Percentiles rank a stretch among this genome's conserved stretches.
Evolutionary conservation across 2,329 filamentous ascomycete species (phyloP).

Genomic region (Pseudovirgaria hyperparasitica): DNA sequence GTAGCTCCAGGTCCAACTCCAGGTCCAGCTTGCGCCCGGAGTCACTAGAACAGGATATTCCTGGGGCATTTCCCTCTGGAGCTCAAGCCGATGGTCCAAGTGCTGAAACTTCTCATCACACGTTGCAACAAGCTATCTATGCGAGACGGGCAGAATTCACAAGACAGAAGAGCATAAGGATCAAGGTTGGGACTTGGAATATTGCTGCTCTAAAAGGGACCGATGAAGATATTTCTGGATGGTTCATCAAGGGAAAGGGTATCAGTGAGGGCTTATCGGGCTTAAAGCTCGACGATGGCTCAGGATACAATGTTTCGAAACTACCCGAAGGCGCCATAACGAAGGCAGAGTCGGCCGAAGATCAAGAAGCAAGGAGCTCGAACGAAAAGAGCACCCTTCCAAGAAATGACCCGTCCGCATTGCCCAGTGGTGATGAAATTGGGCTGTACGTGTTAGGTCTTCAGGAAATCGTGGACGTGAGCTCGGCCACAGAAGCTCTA

Average conservation of each 20-base stretch:
- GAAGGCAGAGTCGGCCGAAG: conserved; percentile 31
- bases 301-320: no score
- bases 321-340: conserved; percentile 15
- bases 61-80: conserved; percentile 37
- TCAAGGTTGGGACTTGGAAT: conserved; percentile 95
- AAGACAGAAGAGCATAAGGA: conserved; percentile 56
- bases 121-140: conserved; percentile 48
- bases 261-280: conserved; percentile 51
- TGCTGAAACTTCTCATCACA: conserved; percentile 27
- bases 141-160: conserved; percentile 70
- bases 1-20: conserved; percentile 11
- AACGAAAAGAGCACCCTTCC: conserved; percentile 32
- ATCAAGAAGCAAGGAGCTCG: conserved; percentile 34
- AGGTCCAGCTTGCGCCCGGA: conserved; percentile 11
- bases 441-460: conserved; percentile 82
- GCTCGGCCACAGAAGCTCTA: conserved; percentile 65
- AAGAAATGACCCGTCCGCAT: conserved; percentile 27
- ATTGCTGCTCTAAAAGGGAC: conserved; percentile 74
- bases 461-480: conserved; percentile 85
- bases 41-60: conserved; percentile 31
- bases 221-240: conserved; percentile 74
- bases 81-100: conserved; percentile 8
- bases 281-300: conserved; percentile 24
- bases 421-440: conserved; percentile 54
- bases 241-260: conserved; percentile 74